These are phyloP conservation scores for Pouteria campechiana DNA, from an alignment of 179 eudicot genomes.

Conservation along the genomic window DNA sequence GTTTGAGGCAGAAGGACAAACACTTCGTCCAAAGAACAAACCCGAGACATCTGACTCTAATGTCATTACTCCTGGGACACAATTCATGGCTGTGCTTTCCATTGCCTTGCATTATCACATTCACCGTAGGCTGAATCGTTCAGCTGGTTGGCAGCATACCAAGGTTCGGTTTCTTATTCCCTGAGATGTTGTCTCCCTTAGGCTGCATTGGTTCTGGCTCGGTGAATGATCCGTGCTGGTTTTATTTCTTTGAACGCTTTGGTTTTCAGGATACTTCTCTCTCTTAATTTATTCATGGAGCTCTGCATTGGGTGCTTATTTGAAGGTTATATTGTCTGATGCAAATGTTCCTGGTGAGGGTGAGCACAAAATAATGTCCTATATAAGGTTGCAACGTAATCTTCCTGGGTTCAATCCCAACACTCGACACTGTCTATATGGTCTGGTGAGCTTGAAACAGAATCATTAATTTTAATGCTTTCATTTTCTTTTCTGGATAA, in stretches of 20 bases:
- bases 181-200: slow-evolving; percentile 11
- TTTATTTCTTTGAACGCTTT: slow-evolving; percentile 19
- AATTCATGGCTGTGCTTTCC: slow-evolving; percentile 83
- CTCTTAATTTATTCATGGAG: slow-evolving; percentile 35
- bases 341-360: slow-evolving; percentile 99
- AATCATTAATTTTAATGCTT: background rate
- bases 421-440: slow-evolving; percentile 89
- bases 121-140: slow-evolving; percentile 62
- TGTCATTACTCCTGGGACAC: slow-evolving; percentile 96
- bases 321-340: slow-evolving; percentile 97
- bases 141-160: slow-evolving; percentile 65
- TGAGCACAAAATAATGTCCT: slow-evolving; percentile 95
- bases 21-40: slow-evolving; percentile 43
- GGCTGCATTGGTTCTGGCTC: slow-evolving; percentile 26
- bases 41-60: slow-evolving; percentile 87
- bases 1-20: slow-evolving; percentile 64
- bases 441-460: slow-evolving; percentile 57
- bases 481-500: slow-evolving; percentile 2
- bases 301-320: slow-evolving; percentile 63
- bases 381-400: slow-evolving; percentile 85
- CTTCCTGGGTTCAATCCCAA: slow-evolving; percentile 89
- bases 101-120: slow-evolving; percentile 84
- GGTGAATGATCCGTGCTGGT: slow-evolving; percentile 40
- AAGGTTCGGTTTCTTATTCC: slow-evolving; percentile 45
- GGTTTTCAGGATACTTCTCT: slow-evolving; percentile 32